A percentile compares a stretch with the other conserved stretches of the same genome.
phyloP scores from a whole-genome alignment of 2,329 filamentous ascomycete species.

The Fusarium sp. region DNA sequence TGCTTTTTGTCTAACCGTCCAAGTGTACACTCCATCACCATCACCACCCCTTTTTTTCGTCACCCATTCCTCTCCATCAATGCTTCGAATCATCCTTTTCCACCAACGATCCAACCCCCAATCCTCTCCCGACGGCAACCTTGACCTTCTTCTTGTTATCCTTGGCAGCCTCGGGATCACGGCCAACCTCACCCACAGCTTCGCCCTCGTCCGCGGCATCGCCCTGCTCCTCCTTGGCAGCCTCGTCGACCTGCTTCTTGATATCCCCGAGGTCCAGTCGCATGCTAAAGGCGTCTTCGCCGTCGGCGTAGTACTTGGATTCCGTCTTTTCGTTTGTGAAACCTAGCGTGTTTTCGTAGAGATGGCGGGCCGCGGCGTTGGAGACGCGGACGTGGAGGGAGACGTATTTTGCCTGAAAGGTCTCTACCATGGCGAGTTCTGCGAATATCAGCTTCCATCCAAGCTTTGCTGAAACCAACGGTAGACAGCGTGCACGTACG shows the following conservation, averaged over 20 bases:
- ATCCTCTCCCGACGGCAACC: conserved; percentile 81
- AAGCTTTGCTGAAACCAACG: too few relatives aligned
- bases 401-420: conserved; percentile 89
- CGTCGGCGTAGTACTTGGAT: conserved; percentile 94
- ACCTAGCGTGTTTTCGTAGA: conserved; percentile 91
- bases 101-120: conserved; percentile 82
- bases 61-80: not conserved
- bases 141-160: conserved; percentile 70
- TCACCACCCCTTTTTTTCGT: not conserved
- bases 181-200: conserved; percentile 72
- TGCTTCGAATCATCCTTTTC: conserved; percentile 70
- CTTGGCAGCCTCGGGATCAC: conserved; percentile 52
- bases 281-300: conserved; percentile 96
- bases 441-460: conserved; percentile 2
- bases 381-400: conserved; percentile 94
- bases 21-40: conserved; percentile 31
- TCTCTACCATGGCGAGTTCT: conserved; percentile 98
- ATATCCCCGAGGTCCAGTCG: conserved; percentile 79
- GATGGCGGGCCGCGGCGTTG: conserved; percentile 87
- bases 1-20: conserved; percentile 42
- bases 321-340: conserved; percentile 90
- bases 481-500: conserved; percentile 68
- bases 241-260: conserved; percentile 56
- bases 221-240: conserved; percentile 53
- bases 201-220: conserved; percentile 71